Conservation (phyloP, 208 protist species). For the Crithidia acanthocephali region DNA sequence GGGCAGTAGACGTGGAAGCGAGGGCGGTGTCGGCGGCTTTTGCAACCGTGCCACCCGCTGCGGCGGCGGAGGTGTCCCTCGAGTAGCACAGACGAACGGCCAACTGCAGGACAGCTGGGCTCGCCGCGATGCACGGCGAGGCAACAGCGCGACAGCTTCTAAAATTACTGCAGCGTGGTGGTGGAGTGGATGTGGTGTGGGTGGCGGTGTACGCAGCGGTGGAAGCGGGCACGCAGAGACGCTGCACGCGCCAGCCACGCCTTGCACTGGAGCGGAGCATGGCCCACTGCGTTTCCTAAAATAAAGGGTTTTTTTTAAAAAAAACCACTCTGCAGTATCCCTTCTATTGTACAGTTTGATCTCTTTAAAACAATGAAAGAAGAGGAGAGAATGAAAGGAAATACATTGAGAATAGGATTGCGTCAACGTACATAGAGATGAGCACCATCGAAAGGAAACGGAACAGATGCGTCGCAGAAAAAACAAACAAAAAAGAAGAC, state of each 20-base stretch:
- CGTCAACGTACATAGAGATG: no score
- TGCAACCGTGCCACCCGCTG: background rate
- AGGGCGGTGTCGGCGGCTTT: background rate
- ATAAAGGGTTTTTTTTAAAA: background rate
- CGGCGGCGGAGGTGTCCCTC: background rate
- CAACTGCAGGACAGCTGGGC: background rate
- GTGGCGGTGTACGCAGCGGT: background rate
- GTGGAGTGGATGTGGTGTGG: background rate
- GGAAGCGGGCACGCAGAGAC: background rate
- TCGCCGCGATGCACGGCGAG: background rate
- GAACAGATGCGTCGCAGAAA: no score
- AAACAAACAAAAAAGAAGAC: no score
- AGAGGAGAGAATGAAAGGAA: no score
- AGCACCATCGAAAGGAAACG: no score
- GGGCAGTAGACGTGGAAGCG: background rate
- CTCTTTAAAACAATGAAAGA: no score
- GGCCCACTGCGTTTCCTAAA: background rate
- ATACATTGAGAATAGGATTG: no score
- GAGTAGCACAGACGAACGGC: background rate
- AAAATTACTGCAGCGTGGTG: no score
- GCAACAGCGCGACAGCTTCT: background rate
- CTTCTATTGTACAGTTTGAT: no score
- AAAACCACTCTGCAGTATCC: no score
- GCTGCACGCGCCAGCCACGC: constrained; percentile 4
- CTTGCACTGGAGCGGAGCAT: constrained; percentile 4